phyloP scores from a whole-genome alignment of 805 yeast species.

The Sugiyamaella boreocaroliniensis region DNA sequence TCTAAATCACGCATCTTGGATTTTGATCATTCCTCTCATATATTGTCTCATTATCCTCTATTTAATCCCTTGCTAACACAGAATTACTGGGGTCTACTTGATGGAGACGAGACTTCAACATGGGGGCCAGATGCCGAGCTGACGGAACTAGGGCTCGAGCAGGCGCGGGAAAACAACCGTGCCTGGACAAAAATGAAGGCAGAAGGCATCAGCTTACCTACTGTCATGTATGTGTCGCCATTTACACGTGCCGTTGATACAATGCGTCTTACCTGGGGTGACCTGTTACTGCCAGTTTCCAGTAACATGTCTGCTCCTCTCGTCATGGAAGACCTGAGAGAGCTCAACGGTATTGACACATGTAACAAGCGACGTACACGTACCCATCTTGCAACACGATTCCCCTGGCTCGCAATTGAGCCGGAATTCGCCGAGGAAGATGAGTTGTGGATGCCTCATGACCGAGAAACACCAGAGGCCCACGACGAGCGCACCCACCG shows the following conservation, averaged over 20 bases:
- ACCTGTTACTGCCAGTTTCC: constrained; percentile 25
- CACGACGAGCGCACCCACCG: constrained; percentile 41
- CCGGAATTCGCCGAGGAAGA: constrained; percentile 43
- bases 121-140: constrained; percentile 48
- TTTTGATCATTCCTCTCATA: neutral
- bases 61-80: neutral
- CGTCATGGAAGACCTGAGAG: constrained; percentile 43
- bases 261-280: constrained; percentile 43
- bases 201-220: constrained; percentile 33
- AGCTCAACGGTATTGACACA: constrained; percentile 44
- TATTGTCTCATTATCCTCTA: neutral
- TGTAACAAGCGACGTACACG: constrained; percentile 42
- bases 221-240: constrained; percentile 43
- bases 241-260: constrained; percentile 48
- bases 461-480: constrained; percentile 39
- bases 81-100: constrained; percentile 35
- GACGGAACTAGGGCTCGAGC: constrained; percentile 40
- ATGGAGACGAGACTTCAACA: constrained; percentile 41
- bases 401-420: constrained; percentile 40
- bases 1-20: too few species aligned
- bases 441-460: constrained; percentile 35
- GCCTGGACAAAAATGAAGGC: constrained; percentile 37
- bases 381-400: constrained; percentile 35
- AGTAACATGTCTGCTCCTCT: constrained; percentile 29
- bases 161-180: constrained; percentile 39